Evolutionary conservation across 2,329 filamentous ascomycete genomes (phyloP).

Genomic region (Huntiella abstrusa): DNA sequence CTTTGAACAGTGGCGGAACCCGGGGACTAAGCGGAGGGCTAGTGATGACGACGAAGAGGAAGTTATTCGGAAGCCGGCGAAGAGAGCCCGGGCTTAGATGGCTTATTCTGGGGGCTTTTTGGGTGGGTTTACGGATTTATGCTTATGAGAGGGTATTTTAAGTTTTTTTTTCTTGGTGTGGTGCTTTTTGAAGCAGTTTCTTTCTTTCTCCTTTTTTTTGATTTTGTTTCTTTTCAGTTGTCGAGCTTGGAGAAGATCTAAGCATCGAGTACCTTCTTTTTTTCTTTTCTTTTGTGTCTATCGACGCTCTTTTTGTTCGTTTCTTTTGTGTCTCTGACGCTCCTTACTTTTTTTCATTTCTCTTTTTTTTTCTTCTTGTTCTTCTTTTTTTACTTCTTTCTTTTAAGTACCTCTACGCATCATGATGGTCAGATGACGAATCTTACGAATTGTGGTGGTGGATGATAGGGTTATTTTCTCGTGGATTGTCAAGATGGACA

Average conservation of each 20-base stretch:
- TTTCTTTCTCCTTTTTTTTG: not conserved
- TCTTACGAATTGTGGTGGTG: not conserved
- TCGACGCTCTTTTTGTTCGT: not conserved
- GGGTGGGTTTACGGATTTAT: not conserved
- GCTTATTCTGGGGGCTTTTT: not conserved
- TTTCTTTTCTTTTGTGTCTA: slow-evolving; percentile 1
- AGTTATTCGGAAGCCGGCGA: not conserved
- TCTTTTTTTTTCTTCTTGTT: not conserved
- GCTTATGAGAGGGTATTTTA: not conserved
- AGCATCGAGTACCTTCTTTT: not conserved
- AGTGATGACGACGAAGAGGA: slow-evolving; percentile 17
- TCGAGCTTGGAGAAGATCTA: not conserved
- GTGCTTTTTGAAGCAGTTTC: slow-evolving; percentile 5
- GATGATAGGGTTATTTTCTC: no score
- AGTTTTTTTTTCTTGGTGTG: not conserved
- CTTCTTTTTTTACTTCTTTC: not conserved
- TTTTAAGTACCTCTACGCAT: not conserved
- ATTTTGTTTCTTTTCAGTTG: not conserved
- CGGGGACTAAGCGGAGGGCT: slow-evolving; percentile 26
- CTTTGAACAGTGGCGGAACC: slow-evolving; percentile 10
- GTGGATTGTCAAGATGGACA: no score
- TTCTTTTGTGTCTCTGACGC: not conserved
- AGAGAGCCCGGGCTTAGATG: slow-evolving; percentile 6
- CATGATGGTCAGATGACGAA: slow-evolving; percentile 2
- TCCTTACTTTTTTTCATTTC: not conserved